Evolutionary conservation across 2,329 filamentous ascomycete species (phyloP).

Genomic region (Diaporthe longicolla): DNA sequence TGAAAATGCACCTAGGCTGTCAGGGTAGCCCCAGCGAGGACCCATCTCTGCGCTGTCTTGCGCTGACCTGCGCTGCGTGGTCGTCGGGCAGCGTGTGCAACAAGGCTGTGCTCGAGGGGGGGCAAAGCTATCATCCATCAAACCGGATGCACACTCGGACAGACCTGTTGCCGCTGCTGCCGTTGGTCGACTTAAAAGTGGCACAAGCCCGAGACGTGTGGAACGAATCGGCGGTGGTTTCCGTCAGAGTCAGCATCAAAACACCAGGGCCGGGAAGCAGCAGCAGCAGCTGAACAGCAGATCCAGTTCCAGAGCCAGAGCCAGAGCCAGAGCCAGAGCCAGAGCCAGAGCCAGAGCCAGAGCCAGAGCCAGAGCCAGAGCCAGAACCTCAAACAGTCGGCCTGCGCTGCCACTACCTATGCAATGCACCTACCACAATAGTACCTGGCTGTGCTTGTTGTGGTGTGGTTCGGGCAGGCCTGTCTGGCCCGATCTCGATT

Average conservation of each 20-base stretch:
- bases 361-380: background rate
- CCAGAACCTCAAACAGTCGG: constrained; percentile 11
- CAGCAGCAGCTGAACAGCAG: too few relatives aligned
- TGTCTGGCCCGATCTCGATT: constrained; percentile 16
- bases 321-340: background rate
- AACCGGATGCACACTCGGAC: background rate
- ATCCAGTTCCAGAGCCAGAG: too few relatives aligned
- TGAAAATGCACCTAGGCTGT: background rate
- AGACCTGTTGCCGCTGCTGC: background rate
- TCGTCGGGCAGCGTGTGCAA: background rate
- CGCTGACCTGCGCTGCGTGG: background rate
- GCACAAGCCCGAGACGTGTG: constrained; percentile 4
- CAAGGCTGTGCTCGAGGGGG: constrained; percentile 12
- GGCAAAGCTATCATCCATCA: background rate
- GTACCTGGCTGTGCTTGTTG: background rate
- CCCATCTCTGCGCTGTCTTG: constrained; percentile 17
- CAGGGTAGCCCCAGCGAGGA: constrained; percentile 8
- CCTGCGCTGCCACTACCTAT: background rate
- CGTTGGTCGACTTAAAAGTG: background rate
- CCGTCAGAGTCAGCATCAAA: constrained; percentile 6
- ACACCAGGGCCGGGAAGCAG: background rate
- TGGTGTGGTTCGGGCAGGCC: background rate
- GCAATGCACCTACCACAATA: constrained; percentile 2
- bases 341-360: background rate
- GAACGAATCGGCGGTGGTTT: background rate